Evolutionary conservation across 202 grass and related monocot species (phyloP).

Genomic region (Cymbopogon flexuosus): DNA sequence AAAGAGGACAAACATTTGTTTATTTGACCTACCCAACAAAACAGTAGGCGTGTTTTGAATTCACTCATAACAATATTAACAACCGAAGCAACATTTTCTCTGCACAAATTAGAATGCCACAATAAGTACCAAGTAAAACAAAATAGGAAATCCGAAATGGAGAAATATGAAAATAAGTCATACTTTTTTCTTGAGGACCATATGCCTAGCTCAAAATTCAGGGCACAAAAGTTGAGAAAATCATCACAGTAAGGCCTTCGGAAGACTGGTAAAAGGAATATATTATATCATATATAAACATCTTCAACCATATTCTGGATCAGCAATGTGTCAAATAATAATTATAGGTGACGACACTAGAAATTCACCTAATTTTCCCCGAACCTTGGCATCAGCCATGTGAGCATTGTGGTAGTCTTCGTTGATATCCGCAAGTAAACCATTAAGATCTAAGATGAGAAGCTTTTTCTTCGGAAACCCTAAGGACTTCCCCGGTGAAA

Average conservation of each 20-base stretch:
- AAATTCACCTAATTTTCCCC: conserved; percentile 65
- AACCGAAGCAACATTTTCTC: conserved; percentile 60
- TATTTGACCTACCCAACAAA: conserved; percentile 79
- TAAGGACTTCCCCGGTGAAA: conserved; percentile 27
- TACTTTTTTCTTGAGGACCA: conserved; percentile 88
- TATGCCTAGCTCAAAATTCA: conserved; percentile 73
- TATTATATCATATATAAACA: conserved; percentile 28
- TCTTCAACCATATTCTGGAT: conserved; percentile 10
- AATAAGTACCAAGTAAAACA: conserved; percentile 12
- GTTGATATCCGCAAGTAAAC: conserved; percentile 88
- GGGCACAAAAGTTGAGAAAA: conserved; percentile 81
- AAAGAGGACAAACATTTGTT: conserved; percentile 1
- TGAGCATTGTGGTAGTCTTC: conserved; percentile 45
- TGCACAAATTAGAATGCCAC: conserved; percentile 40
- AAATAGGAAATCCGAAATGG: conserved; percentile 7
- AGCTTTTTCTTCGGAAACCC: conserved; percentile 53
- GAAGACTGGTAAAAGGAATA: conserved; percentile 52
- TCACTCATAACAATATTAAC: conserved; percentile 76
- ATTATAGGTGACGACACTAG: conserved; percentile 10
- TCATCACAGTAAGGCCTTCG: conserved; percentile 78
- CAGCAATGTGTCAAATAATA: conserved; percentile 22
- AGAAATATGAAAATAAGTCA: background rate
- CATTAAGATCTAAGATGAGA: conserved; percentile 93
- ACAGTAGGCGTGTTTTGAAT: conserved; percentile 65
- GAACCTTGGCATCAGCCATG: conserved; percentile 64